These are phyloP conservation scores for Magnolia officinalis DNA, from an alignment of 164 flowering plant genomes.

Conservation along the genomic window DNA sequence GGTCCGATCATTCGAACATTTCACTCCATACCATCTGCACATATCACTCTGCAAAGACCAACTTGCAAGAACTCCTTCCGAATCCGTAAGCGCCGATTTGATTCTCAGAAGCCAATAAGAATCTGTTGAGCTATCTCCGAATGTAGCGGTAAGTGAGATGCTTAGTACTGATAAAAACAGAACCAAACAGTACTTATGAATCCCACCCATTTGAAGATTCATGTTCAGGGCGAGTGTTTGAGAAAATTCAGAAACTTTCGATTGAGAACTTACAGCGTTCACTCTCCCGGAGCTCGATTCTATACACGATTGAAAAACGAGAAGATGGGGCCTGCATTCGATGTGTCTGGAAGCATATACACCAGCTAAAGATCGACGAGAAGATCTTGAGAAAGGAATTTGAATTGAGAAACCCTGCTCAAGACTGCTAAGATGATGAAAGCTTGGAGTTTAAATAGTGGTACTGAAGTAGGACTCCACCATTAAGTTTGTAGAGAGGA, in stretches of 20 bases:
- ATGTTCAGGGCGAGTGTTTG: constrained; percentile 9
- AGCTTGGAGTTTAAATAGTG: constrained; percentile 39
- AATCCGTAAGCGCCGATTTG: constrained; percentile 59
- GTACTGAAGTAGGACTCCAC: constrained; percentile 13
- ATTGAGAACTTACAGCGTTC: constrained; percentile 3
- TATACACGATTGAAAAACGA: constrained; percentile 14
- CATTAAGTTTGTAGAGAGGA: constrained; percentile 13
- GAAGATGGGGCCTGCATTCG: constrained; percentile 9
- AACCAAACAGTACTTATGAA: constrained; percentile 25
- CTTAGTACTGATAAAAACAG: constrained; percentile 36
- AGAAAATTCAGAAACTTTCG: constrained; percentile 7
- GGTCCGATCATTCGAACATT: constrained; percentile 52
- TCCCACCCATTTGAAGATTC: constrained; percentile 35
- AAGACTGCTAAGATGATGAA: constrained; percentile 16
- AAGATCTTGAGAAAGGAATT: constrained; percentile 6
- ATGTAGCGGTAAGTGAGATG: constrained; percentile 22
- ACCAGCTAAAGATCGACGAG: not conserved
- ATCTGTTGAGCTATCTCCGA: constrained; percentile 35
- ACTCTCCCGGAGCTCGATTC: not conserved
- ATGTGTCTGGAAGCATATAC: constrained; percentile 1
- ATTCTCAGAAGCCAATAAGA: constrained; percentile 62
- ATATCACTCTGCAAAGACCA: constrained; percentile 51
- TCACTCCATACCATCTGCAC: constrained; percentile 73
- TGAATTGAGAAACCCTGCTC: constrained; percentile 14
- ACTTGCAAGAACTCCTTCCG: constrained; percentile 45